These are phyloP conservation scores for Xylaria arbuscula DNA, from an alignment of 2,329 filamentous ascomycete genomes.

Conservation along the genomic window DNA sequence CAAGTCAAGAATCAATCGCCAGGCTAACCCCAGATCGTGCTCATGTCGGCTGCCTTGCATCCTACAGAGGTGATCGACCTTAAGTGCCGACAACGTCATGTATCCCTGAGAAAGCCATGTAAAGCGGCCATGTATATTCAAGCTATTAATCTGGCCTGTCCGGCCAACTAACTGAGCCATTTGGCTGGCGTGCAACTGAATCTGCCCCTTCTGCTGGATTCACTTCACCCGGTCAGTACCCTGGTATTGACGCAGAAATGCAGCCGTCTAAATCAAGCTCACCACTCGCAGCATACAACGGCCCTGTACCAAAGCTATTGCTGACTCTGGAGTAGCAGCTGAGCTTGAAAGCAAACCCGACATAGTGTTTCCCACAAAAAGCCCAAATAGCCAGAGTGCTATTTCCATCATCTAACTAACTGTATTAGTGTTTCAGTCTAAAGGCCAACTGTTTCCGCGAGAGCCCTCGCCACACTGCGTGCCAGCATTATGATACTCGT, in stretches of 20 bases:
- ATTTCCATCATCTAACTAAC: slow-evolving; percentile 11
- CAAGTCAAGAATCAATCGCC: slow-evolving; percentile 23
- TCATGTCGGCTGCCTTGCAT: slow-evolving; percentile 34
- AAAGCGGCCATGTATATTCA: slow-evolving; percentile 9
- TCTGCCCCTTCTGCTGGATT: not conserved
- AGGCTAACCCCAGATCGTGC: slow-evolving; percentile 14
- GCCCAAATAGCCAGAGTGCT: not conserved
- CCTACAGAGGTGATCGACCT: slow-evolving; percentile 28
- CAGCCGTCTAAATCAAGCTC: not conserved
- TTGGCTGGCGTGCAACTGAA: not conserved
- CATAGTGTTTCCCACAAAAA: slow-evolving; percentile 8
- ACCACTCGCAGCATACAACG: slow-evolving; percentile 5
- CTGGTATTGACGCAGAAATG: not conserved
- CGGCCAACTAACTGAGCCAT: not conserved
- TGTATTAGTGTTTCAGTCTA: slow-evolving; percentile 6
- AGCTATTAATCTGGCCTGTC: not conserved
- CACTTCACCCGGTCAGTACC: not conserved
- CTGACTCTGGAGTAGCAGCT: slow-evolving; percentile 28
- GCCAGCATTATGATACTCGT: slow-evolving; percentile 13
- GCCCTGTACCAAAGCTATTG: slow-evolving; percentile 31
- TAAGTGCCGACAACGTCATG: slow-evolving; percentile 34
- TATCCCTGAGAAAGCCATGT: not conserved
- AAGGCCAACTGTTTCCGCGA: not conserved
- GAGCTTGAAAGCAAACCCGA: slow-evolving; percentile 23
- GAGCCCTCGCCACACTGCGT: slow-evolving; percentile 9